Conservation (phyloP, 305 asterid genomes). For the Plantago coronopus region DNA sequence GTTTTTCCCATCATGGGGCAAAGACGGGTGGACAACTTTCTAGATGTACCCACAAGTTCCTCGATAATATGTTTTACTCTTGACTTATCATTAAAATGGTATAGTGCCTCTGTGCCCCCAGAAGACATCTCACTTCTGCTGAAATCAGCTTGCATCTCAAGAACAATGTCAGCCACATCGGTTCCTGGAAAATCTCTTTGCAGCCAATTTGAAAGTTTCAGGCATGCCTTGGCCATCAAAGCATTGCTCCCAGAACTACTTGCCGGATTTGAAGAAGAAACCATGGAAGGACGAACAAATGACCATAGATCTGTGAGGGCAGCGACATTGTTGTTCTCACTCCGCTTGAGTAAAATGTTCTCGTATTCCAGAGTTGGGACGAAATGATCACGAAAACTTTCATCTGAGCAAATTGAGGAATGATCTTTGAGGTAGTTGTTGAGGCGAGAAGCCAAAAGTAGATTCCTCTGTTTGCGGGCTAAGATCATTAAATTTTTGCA, state of each 20-base stretch:
- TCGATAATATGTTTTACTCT: conserved; percentile 44
- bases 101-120: conserved; percentile 34
- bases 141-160: conserved; percentile 61
- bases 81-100: conserved; percentile 36
- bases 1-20: conserved; percentile 96
- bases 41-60: conserved; percentile 73
- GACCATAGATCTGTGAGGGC: conserved; percentile 75
- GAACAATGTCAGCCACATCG: conserved; percentile 47
- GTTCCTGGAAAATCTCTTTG: conserved; percentile 35
- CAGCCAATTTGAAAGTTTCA: conserved; percentile 93
- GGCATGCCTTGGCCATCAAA: conserved; percentile 89
- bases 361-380: conserved; percentile 65
- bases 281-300: conserved; percentile 57
- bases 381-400: conserved; percentile 48
- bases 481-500: conserved; percentile 63
- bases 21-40: conserved; percentile 72
- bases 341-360: conserved; percentile 64
- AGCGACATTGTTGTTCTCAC: conserved; percentile 68
- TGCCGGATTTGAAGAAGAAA: conserved; percentile 44
- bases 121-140: conserved; percentile 37
- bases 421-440: conserved; percentile 57
- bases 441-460: conserved; percentile 75
- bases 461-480: conserved; percentile 85
- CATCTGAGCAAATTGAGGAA: conserved; percentile 50
- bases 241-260: conserved; percentile 49